Conservation (phyloP, 192 early-diverging fungal species). For the Coemansia sp. region DNA sequence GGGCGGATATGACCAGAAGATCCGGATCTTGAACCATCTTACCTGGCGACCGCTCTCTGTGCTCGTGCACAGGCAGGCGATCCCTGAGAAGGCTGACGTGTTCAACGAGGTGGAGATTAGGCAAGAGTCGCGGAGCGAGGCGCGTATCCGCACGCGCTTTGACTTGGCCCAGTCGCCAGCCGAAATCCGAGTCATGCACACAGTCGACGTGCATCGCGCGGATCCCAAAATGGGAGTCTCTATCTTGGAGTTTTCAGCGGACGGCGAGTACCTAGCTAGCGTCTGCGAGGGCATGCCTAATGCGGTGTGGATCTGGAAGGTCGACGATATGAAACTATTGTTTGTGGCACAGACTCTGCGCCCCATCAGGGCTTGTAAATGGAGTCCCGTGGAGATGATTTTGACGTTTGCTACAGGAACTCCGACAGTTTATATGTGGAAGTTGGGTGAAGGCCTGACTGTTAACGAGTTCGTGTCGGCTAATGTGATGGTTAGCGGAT, state of each 20-base stretch:
- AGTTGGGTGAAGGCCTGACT: slow-evolving; percentile 32
- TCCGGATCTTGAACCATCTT: slow-evolving; percentile 47
- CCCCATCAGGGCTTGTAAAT: slow-evolving; percentile 32
- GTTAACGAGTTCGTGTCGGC: slow-evolving; percentile 38
- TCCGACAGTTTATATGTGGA: slow-evolving; percentile 50
- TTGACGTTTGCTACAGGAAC: slow-evolving; percentile 40
- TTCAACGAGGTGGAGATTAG: slow-evolving; percentile 39
- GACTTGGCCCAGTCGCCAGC: slow-evolving; percentile 25
- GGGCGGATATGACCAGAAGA: slow-evolving; percentile 29
- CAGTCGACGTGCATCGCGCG: slow-evolving; percentile 30
- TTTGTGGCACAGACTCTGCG: slow-evolving; percentile 39
- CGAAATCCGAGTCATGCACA: slow-evolving; percentile 13
- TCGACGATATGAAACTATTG: slow-evolving; percentile 25
- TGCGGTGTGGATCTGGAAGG: slow-evolving; percentile 49
- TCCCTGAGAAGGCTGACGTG: slow-evolving; percentile 30
- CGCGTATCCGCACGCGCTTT: slow-evolving; percentile 32
- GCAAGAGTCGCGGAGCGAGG: slow-evolving; percentile 12
- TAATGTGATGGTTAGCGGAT: slow-evolving; percentile 3
- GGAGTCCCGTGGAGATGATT: slow-evolving; percentile 46
- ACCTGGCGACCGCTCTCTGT: slow-evolving; percentile 53
- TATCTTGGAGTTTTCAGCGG: slow-evolving; percentile 34
- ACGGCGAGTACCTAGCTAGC: slow-evolving; percentile 36
- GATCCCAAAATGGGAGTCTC: slow-evolving; percentile 8
- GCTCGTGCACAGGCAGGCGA: slow-evolving; percentile 19
- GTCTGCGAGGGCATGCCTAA: slow-evolving; percentile 39